Base-by-base conservation (phyloP, 2,329 filamentous ascomycete species). In the Herpotrichia juniperi region DNA sequence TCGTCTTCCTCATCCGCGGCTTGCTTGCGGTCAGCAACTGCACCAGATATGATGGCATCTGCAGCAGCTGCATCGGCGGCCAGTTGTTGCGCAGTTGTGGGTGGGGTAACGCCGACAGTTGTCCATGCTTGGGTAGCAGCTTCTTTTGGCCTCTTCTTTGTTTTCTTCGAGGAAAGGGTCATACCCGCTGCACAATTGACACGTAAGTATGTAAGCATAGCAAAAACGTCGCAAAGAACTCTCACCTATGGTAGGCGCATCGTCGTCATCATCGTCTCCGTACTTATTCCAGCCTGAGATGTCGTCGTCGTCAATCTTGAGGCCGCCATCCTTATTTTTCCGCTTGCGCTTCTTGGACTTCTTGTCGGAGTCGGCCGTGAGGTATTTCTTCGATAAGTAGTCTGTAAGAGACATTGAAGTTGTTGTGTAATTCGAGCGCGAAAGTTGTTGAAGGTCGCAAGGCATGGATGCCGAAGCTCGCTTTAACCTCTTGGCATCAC, bases 311-410 rank as follows among this genome's bases (percentile, higher is more conserved):
- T 76, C 67, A 74, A 77, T 78, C 42, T 69, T 71, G 44, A 81
- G 71, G 24, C 79, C 76, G 39, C 70, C 70, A 48, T 72, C 67
- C 46, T 73, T 71, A 44, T 70, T 68, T 48, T 74, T 72, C 40
- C 79, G 69, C 65, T 82, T 83, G 60, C 80, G 77, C 72, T 83
- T 83, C 63, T 81, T 83, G 24, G 75, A 73, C 46, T 79, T 78
- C 63, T 79, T 81, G 69, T 75, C 67, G 16, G 73, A 66, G 60
- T 88, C 85, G 34, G 87, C 86, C 1, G 83, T 90, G 44, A 99
- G 87, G 73, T 99, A 99, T 74, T 92, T 94, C 57, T 91, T 88
- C 31, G 93, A 93, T 30, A 99, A 85, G 69, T 97, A 99, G 68
- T 87, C 86, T 52, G 91, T 87, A 59, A 97, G 83, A 50, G 82